phyloP scores from a whole-genome alignment of 768 basidiomycete species.

The Kwoniella sp. region DNA sequence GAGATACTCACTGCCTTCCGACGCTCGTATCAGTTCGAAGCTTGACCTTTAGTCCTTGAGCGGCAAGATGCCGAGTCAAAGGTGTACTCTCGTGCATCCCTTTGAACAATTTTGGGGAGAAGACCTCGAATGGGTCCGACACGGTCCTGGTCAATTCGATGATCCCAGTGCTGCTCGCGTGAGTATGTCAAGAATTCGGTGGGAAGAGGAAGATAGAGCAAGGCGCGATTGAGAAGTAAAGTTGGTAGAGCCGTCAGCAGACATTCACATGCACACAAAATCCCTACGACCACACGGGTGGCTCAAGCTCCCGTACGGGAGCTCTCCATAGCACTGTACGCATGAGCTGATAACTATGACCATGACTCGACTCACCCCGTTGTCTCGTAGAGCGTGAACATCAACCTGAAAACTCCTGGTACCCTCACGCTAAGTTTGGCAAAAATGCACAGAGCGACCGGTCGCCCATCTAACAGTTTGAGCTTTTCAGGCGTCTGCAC shows the following conservation, averaged over 20 bases:
- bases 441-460: constrained; percentile 54
- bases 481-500: constrained; percentile 54
- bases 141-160: constrained; percentile 40
- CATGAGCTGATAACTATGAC: too few relatives aligned
- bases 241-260: neutral
- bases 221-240: neutral
- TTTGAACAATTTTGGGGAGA: constrained; percentile 56
- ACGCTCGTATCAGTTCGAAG: constrained; percentile 50
- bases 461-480: constrained; percentile 43
- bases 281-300: too few relatives aligned
- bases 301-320: neutral
- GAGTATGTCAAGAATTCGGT: constrained; percentile 12
- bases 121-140: constrained; percentile 56
- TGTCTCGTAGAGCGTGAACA: constrained; percentile 53
- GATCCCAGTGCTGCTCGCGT: constrained; percentile 29
- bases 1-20: constrained; percentile 48
- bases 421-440: constrained; percentile 54
- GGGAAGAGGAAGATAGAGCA: neutral
- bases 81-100: constrained; percentile 56
- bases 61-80: constrained; percentile 55
- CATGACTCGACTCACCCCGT: constrained; percentile 47
- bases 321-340: neutral
- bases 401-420: constrained; percentile 54
- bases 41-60: constrained; percentile 57
- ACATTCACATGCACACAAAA: neutral